Evolutionary conservation across 2,329 filamentous ascomycete genomes (phyloP), one percentile per base, ranked within the genome.

Genomic region (Pyrenochaeta sp.): DNA sequence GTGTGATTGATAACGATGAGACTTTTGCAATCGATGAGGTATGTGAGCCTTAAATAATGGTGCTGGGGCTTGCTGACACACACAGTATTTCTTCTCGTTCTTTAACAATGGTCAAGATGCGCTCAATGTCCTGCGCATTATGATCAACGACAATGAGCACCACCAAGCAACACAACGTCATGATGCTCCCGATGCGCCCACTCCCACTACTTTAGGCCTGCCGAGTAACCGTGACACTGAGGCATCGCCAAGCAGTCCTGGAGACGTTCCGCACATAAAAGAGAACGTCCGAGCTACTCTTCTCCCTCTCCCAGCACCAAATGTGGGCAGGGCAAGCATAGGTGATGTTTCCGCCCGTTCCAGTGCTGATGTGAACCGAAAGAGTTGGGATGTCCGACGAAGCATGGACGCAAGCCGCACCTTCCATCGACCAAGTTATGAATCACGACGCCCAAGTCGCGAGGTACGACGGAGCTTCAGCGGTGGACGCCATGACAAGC

Each of bases 11-110:
- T 69, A 96, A 92, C 60, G 91, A 95, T 60, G 94, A 97, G 75
- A 96, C 92, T 0, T 98, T 90, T 76, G 93, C 93, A 2, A 91
- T 98, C 60, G 95, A 99, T 67, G 95, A 99, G 82, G 90, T 91
- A 79, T 27, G 45, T 39, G 12, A 20, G 23, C 12, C 14, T 47
- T n/a, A 6, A 21, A 12, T 18, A 5, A 17, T 11, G 29, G 15
- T 40, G n/a, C 12, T n/a, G 1, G 11, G 7, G 4, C 20, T 33
- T 31, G 37, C 61, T 70, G 46, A 67, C 32, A 10, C 1, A 2
- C 10, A 10, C 54, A 93, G 87, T 97, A 98, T 73, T 98, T 96
- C 74, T 98, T 99, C 75, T 95, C 93, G 0, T 98, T 98, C 77
- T 97, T 97, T 73, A 90, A 86, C 63, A 88, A 88, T 58, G 92